Evolutionary conservation across 2,329 filamentous ascomycete genomes (phyloP).

Genomic region (Aspergillus versicolor): DNA sequence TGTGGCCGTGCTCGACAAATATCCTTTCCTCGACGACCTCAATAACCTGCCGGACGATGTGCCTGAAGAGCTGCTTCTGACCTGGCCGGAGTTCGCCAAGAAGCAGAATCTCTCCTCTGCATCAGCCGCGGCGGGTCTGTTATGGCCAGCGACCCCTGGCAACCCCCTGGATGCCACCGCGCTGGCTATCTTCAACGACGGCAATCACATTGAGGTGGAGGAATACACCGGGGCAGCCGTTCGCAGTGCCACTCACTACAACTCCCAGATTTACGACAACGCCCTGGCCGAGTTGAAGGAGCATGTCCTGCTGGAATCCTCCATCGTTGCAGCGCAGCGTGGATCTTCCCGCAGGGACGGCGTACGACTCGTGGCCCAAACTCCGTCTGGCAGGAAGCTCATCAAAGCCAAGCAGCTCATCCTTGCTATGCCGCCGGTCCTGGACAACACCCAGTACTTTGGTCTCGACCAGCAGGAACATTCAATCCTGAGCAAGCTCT

Average conservation of each 20-base stretch:
- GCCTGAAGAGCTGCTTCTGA: slow-evolving; percentile 9
- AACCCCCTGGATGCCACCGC: background rate
- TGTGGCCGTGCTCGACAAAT: slow-evolving; percentile 7
- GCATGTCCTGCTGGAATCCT: background rate
- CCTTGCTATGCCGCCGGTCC: background rate
- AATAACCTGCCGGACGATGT: slow-evolving; percentile 15
- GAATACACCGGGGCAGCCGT: background rate
- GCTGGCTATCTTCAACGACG: background rate
- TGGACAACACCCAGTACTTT: background rate
- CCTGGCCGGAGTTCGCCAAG: background rate
- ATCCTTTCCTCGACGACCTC: slow-evolving; percentile 4
- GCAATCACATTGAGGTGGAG: background rate
- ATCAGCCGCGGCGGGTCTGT: background rate
- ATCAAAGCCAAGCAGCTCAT: background rate
- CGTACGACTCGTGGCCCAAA: background rate
- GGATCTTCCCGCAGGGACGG: background rate
- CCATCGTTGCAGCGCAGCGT: background rate
- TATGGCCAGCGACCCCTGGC: background rate
- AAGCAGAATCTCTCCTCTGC: background rate
- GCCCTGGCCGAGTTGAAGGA: background rate
- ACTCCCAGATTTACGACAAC: background rate
- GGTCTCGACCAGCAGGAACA: background rate
- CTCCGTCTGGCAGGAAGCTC: background rate
- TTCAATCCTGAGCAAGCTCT: background rate
- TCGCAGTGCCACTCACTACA: background rate